phyloP scores from a whole-genome alignment of 2,329 filamentous ascomycete species.

The Aspergillus felis region DNA sequence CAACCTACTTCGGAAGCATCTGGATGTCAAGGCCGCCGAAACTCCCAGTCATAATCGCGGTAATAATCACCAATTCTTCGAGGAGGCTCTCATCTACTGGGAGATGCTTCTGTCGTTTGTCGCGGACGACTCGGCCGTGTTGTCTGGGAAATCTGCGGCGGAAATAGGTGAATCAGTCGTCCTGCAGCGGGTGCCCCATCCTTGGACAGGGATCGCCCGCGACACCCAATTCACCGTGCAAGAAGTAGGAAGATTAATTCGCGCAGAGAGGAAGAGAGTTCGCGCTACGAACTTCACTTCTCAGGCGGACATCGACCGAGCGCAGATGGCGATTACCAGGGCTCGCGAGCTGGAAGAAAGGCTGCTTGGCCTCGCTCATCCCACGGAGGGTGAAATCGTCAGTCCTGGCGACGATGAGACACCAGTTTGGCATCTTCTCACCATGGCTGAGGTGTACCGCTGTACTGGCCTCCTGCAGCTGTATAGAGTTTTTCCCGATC shows the following conservation, averaged over 20 bases:
- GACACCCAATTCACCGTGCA: conserved; percentile 35
- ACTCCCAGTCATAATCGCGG: conserved; percentile 14
- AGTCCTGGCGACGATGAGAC: conserved; percentile 52
- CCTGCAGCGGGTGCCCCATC: conserved; percentile 35
- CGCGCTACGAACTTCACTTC: conserved; percentile 35
- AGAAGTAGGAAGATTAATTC: conserved; percentile 45
- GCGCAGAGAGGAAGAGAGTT: conserved; percentile 34
- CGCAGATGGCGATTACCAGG: conserved; percentile 33
- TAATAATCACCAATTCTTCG: conserved; percentile 52
- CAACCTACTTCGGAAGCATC: conserved; percentile 38
- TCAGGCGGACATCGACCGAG: conserved; percentile 29
- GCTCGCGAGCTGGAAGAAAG: conserved; percentile 45
- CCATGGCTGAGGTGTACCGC: conserved; percentile 52
- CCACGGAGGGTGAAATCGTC: conserved; percentile 45
- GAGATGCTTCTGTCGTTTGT: conserved; percentile 58
- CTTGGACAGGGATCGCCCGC: conserved; percentile 38
- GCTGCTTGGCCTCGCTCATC: conserved; percentile 46
- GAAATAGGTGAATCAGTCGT: conserved; percentile 25
- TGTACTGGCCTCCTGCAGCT: conserved; percentile 52
- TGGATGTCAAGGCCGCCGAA: conserved; percentile 39
- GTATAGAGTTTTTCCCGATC: conserved; percentile 52
- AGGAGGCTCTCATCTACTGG: conserved; percentile 56
- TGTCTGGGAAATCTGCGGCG: conserved; percentile 18
- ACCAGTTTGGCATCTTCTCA: conserved; percentile 50
- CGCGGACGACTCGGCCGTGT: conserved; percentile 34